A percentile compares a stretch with the other conserved stretches of the same genome.
These are phyloP conservation scores for Jackrogersella multiformis DNA, from an alignment of 495 filamentous ascomycete genomes.

Conservation along the genomic window DNA sequence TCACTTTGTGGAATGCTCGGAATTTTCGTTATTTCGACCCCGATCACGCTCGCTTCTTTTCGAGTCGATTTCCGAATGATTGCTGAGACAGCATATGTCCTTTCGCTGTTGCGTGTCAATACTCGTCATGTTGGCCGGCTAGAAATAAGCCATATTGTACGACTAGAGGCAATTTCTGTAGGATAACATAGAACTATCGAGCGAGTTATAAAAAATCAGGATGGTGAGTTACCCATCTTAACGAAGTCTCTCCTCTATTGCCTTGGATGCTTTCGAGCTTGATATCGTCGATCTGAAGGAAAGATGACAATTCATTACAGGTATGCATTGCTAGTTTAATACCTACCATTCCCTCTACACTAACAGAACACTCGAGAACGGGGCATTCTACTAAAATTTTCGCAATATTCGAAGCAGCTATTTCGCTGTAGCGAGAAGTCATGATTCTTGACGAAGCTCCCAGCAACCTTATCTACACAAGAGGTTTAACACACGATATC, in stretches of 20 bases:
- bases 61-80: neutral
- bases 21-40: neutral
- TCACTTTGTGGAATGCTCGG: neutral
- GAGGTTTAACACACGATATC: neutral
- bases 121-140: neutral
- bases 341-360: too few species aligned
- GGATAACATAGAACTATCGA: neutral
- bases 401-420: too few species aligned
- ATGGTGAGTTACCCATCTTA: neutral
- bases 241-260: neutral
- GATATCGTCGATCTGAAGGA: neutral
- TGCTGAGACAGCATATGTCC: neutral
- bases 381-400: neutral
- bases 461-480: neutral
- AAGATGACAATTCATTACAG: too few species aligned
- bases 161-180: neutral
- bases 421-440: neutral
- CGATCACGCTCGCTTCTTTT: neutral
- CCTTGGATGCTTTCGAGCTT: neutral
- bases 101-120: neutral
- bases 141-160: neutral
- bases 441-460: neutral
- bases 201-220: neutral
- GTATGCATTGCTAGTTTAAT: neutral
- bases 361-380: neutral